Evolutionary conservation across 2,329 filamentous ascomycete genomes (phyloP).

Genomic region (Pseudodiploospora longispora): DNA sequence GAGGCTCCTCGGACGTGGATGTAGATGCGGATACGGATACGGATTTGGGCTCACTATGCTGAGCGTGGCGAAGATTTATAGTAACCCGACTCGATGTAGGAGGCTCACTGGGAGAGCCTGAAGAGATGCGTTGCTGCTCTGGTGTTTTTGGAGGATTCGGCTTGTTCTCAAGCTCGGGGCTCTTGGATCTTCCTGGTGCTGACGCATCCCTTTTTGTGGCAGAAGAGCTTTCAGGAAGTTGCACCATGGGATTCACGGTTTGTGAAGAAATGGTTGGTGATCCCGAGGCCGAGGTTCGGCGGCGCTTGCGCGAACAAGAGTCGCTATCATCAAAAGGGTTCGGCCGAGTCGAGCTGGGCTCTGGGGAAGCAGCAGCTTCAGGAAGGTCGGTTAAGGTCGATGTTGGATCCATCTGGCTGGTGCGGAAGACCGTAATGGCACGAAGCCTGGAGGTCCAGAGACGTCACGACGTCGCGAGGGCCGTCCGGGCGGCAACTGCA

Average conservation of each 20-base stretch:
- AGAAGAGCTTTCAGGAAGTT: constrained; percentile 23
- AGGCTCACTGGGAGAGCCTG: constrained; percentile 22
- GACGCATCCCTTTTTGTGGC: constrained; percentile 17
- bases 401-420: constrained; percentile 47
- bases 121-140: constrained; percentile 23
- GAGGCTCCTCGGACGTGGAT: constrained; percentile 25
- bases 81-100: constrained; percentile 51
- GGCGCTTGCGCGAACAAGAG: constrained; percentile 50
- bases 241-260: constrained; percentile 22
- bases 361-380: constrained; percentile 54
- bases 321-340: constrained; percentile 57
- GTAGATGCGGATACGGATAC: constrained; percentile 24
- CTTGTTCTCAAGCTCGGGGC: constrained; percentile 18
- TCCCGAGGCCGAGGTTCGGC: constrained; percentile 48
- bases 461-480: constrained; percentile 44
- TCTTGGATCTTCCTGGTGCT: no score
- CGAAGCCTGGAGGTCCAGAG: constrained; percentile 38
- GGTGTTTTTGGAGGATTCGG: constrained; percentile 32
- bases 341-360: constrained; percentile 53
- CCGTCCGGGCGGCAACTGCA: constrained; percentile 45
- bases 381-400: constrained; percentile 41
- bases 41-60: constrained; percentile 26
- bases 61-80: constrained; percentile 48
- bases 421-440: constrained; percentile 26
- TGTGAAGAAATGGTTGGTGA: constrained; percentile 48